Evolutionary conservation across 257 asterid species (phyloP), one percentile per base, ranked within the genome.

Genomic region (Nicotiana sylvestris): DNA sequence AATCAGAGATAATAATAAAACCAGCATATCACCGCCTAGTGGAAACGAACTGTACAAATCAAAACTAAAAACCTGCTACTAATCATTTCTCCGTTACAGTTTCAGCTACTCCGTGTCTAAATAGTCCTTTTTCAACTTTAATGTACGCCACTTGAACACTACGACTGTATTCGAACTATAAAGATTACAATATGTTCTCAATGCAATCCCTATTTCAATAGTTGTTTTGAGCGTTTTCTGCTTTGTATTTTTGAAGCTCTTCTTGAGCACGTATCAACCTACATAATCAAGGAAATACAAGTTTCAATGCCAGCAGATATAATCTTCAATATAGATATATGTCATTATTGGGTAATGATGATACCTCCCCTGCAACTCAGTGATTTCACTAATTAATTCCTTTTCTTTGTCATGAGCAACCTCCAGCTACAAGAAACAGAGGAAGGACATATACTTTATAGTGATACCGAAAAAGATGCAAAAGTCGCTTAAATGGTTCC

Each of bases 321-420:
- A 49, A 74, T 27, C 43, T 49, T 56, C 49, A 55, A 29, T 39
- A 32, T 33, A 25, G 80, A 25, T 60, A 66, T 27, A 78, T n/a
- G 37, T 8, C 32, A 7, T 10, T 62, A 57, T 16, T 53, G 51
- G 17, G 17, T 56, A 58, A 18, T 5, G 18, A 35, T 27, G 55
- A 55, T 90, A 95, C 99, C 99, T 93, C 89, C 86, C 87, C 61
- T 93, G 97, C 39, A 93, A 81, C 83, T 95, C 99, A 76, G 89
- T 83, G 76, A 92, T 88, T 88, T 93, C 97, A 17, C 89, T 92
- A 66, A 92, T 90, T 83, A 92, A 79, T 65, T 93, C 97, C 84
- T 91, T 93, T 76, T 95, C 99, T 85, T 92, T 85, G 29, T 93
- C 97, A 65, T 91, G 93, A 82, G 97, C 94, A 51, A 90, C 90